Evolutionary conservation across 257 asterid genomes (phyloP), one percentile per base, ranked within the genome.

Genomic region (Forsythia viridissima): DNA sequence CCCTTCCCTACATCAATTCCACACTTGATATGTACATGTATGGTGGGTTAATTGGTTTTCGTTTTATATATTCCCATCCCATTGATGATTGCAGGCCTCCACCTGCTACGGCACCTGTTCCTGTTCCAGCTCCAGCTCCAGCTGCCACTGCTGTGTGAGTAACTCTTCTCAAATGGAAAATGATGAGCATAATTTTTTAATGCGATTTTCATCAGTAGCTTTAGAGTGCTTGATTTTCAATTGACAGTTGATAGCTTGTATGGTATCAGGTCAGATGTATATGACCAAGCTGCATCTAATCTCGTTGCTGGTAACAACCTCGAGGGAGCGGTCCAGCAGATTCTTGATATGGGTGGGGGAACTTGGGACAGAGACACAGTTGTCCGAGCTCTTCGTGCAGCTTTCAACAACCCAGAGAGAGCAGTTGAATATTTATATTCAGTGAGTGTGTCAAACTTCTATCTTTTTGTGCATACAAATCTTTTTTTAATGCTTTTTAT

Each of bases 341-440:
- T 94, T 76, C 92, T 94, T 82, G 94, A 91, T 80, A 90, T 94
- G 93, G 98, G 98, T 59, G 98, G 97, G 38, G 98, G 98, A 66
- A 85, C 75, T 44, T 94, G 98, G 98, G 96, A 94, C 78, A 79
- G 97, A 80, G 97, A 91, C n/a, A 88, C 89, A 18, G 97, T 93
- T 81, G 88, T 92, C 69, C 90, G 94, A 70, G 97, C 98, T 38
- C 88, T 93, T 70, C 93, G 94, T 83, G 96, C 97, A 81, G 97
- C 98, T 79, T 92, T 59, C 84, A 92, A 93, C 87, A 92, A 93
- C 52, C 96, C 96, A 1, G 98, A 93, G 84, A 90, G 97, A 85
- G 98, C 98, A 11, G 92, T 93, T 82, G 97, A 93, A 81, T 93
- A 93, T 85, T 81, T 93, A 39, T 92, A 93, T 82, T 89, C 97